Conservation (phyloP, 2,329 filamentous ascomycete species). For the Pyricularia grisea region DNA sequence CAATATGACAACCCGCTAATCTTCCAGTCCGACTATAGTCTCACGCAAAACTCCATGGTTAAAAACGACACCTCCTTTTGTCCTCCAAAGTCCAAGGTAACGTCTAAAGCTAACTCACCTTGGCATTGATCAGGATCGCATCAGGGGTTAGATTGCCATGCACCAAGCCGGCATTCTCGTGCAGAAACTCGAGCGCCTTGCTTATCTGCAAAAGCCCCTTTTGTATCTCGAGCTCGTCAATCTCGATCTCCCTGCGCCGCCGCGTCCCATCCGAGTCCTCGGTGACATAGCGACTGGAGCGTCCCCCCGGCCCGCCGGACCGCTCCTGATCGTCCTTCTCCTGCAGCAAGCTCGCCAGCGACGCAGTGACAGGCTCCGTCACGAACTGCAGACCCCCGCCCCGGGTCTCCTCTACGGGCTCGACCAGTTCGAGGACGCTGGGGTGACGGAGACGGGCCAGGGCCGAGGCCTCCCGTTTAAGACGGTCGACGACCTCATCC, state of each 20-base stretch:
- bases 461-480: conserved; percentile 87
- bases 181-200: conserved; percentile 18
- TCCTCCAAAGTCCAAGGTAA: conserved; percentile 7
- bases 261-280: conserved; percentile 68
- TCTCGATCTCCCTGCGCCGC: conserved; percentile 73
- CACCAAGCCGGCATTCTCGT: conserved; percentile 43
- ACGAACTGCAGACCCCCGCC: conserved; percentile 91
- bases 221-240: conserved; percentile 95
- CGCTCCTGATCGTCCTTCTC: conserved; percentile 87
- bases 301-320: conserved; percentile 55
- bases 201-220: conserved; percentile 82
- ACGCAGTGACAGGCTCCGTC: conserved; percentile 83
- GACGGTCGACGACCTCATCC: conserved; percentile 81
- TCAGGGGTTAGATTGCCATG: conserved; percentile 94
- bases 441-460: conserved; percentile 85
- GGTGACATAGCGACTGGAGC: conserved; percentile 70
- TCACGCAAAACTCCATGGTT: conserved; percentile 3
- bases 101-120: conserved; percentile 42
- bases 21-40: conserved; percentile 82
- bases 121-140: conserved; percentile 86
- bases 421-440: conserved; percentile 82
- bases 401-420: conserved; percentile 90
- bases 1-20: conserved; percentile 90
- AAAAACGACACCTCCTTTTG: not conserved
- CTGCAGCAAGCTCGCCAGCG: conserved; percentile 69